A percentile compares a stretch with the other conserved stretches of the same genome.
Conservation (phyloP, 163 green algal species). For the Chloromonas sp. region DNA sequence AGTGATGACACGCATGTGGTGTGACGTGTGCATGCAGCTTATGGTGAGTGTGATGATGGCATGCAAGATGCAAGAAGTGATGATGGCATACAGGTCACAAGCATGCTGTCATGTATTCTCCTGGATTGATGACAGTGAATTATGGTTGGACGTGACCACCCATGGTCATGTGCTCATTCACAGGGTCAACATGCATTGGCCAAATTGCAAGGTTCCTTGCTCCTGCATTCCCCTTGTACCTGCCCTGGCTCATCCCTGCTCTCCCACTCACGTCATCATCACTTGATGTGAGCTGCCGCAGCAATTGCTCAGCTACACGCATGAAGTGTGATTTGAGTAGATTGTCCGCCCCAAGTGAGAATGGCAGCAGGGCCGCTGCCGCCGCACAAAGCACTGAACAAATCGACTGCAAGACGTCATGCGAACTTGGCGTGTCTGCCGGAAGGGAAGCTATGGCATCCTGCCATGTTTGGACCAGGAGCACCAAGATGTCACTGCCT, state of each 20-base stretch:
- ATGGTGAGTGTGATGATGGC: too few species aligned
- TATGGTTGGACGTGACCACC: too few species aligned
- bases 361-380: background rate
- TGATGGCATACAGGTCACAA: too few species aligned
- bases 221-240: too few species aligned
- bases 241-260: background rate
- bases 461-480: constrained; percentile 1
- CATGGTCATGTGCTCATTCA: too few species aligned
- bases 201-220: too few species aligned
- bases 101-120: too few species aligned
- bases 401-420: background rate
- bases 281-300: constrained; percentile 12
- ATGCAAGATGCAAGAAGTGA: too few species aligned
- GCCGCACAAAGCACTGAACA: constrained; percentile 11
- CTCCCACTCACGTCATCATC: constrained; percentile 16
- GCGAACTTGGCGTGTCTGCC: constrained; percentile 9
- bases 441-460: background rate
- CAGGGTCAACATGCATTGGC: too few species aligned
- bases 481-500: constrained; percentile 2
- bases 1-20: background rate
- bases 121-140: too few species aligned
- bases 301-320: constrained; percentile 10
- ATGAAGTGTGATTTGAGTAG: constrained; percentile 5
- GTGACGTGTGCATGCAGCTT: background rate
- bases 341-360: background rate